Conservation (phyloP, 495 filamentous ascomycete genomes). For the Geopyxis carbonaria region DNA sequence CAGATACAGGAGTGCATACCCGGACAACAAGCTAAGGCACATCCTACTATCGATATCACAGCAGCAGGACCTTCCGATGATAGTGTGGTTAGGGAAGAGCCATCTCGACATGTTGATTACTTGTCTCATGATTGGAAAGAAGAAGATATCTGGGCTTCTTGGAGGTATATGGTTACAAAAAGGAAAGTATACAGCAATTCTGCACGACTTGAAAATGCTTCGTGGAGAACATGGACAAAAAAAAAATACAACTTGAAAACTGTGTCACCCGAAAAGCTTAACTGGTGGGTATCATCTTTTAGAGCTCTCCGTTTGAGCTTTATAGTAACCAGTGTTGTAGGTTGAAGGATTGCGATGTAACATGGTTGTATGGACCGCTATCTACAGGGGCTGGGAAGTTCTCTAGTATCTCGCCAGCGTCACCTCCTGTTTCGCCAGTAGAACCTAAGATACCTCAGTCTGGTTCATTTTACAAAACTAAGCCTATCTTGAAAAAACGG, state of each 20-base stretch:
- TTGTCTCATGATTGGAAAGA: slow-evolving; percentile 89
- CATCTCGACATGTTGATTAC: slow-evolving; percentile 89
- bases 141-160: slow-evolving; percentile 96
- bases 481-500: slow-evolving; percentile 91
- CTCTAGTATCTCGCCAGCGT: slow-evolving; percentile 32
- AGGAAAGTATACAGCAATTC: slow-evolving; percentile 63
- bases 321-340: slow-evolving; percentile 32
- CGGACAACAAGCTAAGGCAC: slow-evolving; percentile 3
- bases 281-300: slow-evolving; percentile 47
- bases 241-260: slow-evolving; percentile 69
- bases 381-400: slow-evolving; percentile 43
- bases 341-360: slow-evolving; percentile 94
- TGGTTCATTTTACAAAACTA: slow-evolving; percentile 32
- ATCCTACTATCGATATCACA: slow-evolving; percentile 11
- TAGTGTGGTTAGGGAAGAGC: slow-evolving; percentile 54
- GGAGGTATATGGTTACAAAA: slow-evolving; percentile 75
- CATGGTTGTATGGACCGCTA: slow-evolving; percentile 90
- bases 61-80: slow-evolving; percentile 65
- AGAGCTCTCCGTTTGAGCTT: slow-evolving; percentile 11
- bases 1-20: slow-evolving; percentile 4
- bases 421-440: slow-evolving; percentile 29
- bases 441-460: slow-evolving; percentile 23
- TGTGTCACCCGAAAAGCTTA: slow-evolving; percentile 70
- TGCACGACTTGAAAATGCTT: slow-evolving; percentile 80
- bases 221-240: slow-evolving; percentile 97